Conservation (phyloP, 352 stramenopile species). For the Globisporangium carolinianum region DNA sequence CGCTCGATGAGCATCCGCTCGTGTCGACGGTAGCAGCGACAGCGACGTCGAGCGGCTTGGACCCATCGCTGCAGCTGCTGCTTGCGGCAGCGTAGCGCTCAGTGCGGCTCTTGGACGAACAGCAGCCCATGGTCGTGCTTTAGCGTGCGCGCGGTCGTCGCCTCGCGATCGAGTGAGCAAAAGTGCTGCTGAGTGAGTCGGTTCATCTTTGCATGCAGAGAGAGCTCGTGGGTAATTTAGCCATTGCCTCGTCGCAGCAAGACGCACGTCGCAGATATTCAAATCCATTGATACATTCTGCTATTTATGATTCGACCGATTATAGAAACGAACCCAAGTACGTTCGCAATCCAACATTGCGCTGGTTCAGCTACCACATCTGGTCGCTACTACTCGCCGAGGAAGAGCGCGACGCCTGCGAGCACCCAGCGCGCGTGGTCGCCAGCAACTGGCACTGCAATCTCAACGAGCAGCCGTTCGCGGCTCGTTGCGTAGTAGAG, state of each 20-base stretch:
- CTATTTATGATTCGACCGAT: not conserved
- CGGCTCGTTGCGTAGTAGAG: slow-evolving; percentile 76
- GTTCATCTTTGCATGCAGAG: too few relatives aligned
- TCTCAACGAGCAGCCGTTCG: slow-evolving; percentile 77
- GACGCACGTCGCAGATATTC: not conserved
- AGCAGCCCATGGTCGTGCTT: slow-evolving; percentile 46
- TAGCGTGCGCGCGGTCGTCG: not conserved
- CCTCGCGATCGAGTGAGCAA: slow-evolving; percentile 3
- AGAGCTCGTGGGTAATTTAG: too few relatives aligned
- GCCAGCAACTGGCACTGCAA: slow-evolving; percentile 67
- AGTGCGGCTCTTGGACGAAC: slow-evolving; percentile 34
- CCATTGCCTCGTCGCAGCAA: not conserved
- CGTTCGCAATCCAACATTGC: too few relatives aligned
- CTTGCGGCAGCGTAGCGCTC: slow-evolving; percentile 1
- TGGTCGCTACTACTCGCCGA: slow-evolving; percentile 39
- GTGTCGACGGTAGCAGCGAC: not conserved
- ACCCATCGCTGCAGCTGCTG: not conserved
- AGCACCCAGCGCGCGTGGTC: slow-evolving; percentile 76
- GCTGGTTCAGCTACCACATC: too few relatives aligned
- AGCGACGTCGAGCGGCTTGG: not conserved
- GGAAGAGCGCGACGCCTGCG: slow-evolving; percentile 76
- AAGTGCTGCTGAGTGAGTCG: too few relatives aligned
- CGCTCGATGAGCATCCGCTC: too few relatives aligned
- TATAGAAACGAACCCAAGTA: too few relatives aligned
- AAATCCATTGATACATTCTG: not conserved